Evolutionary conservation across 1,284 basidiomycete genomes (phyloP), one percentile per base, ranked within the genome.

Genomic region (Peniophora sp.): DNA sequence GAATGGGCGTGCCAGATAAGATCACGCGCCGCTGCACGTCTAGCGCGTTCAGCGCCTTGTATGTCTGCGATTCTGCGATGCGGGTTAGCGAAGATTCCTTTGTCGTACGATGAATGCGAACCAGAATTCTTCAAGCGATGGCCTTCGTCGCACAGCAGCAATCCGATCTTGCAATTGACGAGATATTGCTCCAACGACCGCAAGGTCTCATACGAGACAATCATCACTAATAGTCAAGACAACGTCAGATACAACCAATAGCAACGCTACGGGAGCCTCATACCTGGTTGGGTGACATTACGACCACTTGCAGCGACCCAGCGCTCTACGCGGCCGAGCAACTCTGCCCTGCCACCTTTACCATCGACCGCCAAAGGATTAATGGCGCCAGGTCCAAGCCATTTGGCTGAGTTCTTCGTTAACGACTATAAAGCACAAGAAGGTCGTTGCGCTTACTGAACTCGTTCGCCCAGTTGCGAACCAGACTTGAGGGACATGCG

Each of bases 391-490:
- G 85, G 81, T 1, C 93, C 95, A 2, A 97, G 73, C 94, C 94
- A 97, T 70, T 97, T 97, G 35, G 83, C 91, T 94, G 53, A 16
- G n/a, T n/a, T 27, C 38, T 41, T 14, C 10, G 34, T 38, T 49
- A 41, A 35, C 36, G 38, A 44, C 38, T 20, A 56, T 20, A 44
- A 44, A 19, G 20, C 19, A 32, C 9, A 39, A 20, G 25, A 17
- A 23, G 20, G 9, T 50, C 45, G n/a, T n/a, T n/a, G 5, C 22
- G 68, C 80, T 51, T 56, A 85, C 92, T 81, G 19, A 99, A 75
- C 69, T 99, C 96, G 64, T 99, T 98, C 0, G 94, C 96, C 96
- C 96, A 99, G 63, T 99, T 99, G 63, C 90, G 90, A 23, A 99
- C 96, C 50, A 99, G 72, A 71, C 92, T 97, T 2, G 94, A 93